A percentile compares a stretch with the other conserved stretches of the same genome.
phyloP scores from a whole-genome alignment of 257 asterid species.

The Capsicum baccatum region DNA sequence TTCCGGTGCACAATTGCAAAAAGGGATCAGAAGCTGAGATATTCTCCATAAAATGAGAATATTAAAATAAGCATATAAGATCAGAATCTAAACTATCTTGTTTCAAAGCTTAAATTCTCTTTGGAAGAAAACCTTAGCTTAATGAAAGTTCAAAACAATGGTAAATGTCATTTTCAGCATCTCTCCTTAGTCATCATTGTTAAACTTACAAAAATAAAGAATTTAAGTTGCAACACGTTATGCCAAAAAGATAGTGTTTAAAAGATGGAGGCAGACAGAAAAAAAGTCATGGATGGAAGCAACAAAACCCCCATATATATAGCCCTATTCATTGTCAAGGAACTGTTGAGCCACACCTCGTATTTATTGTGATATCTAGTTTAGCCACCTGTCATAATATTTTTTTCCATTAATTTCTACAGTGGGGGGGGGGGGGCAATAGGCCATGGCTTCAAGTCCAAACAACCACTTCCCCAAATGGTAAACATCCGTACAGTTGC shows the following conservation, averaged over 20 bases:
- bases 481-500: slow-evolving; percentile 51
- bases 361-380: background rate
- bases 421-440: too few relatives aligned
- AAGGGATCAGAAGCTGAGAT: background rate
- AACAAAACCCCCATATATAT: background rate
- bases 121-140: background rate
- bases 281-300: background rate
- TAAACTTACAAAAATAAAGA: slow-evolving; percentile 4
- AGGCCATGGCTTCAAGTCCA: too few relatives aligned
- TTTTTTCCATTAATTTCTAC: too few relatives aligned
- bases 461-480: too few relatives aligned
- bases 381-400: background rate
- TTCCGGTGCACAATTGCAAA: background rate
- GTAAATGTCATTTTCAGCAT: slow-evolving; percentile 12
- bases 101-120: slow-evolving; percentile 12
- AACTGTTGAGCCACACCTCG: background rate
- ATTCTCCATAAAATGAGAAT: background rate
- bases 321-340: background rate
- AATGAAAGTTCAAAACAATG: background rate
- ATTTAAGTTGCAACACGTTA: background rate
- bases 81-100: background rate
- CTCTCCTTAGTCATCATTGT: background rate
- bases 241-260: slow-evolving; percentile 2
- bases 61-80: background rate
- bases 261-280: background rate